phyloP scores from a whole-genome alignment of 2,329 filamentous ascomycete genomes.

The Claviceps spartinae region DNA sequence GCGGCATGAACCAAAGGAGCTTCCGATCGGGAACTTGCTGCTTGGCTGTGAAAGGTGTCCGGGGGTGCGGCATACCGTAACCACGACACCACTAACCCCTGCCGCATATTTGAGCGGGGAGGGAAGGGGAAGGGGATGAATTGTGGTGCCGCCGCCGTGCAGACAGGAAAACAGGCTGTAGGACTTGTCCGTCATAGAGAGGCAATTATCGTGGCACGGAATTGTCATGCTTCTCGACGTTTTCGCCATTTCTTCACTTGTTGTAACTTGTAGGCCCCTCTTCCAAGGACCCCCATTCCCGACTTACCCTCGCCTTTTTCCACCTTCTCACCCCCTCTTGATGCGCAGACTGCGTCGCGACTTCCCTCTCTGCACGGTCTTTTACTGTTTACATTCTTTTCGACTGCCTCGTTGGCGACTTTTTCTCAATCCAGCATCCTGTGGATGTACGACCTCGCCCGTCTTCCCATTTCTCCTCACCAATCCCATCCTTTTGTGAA shows the following conservation, averaged over 20 bases:
- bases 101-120: not conserved
- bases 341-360: conserved; percentile 5
- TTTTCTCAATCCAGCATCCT: conserved; percentile 1
- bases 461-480: not conserved
- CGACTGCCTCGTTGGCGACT: conserved; percentile 3
- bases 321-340: not conserved
- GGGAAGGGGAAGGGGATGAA: not conserved
- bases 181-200: not conserved
- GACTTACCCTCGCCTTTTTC: not conserved
- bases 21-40: not conserved
- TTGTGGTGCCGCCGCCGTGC: conserved; percentile 1
- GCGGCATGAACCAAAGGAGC: too few relatives aligned
- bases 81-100: conserved; percentile 1
- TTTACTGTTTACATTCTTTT: not conserved
- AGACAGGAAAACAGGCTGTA: not conserved
- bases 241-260: not conserved
- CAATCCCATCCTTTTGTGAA: not conserved
- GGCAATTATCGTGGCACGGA: not conserved
- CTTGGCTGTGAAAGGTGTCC: not conserved
- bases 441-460: conserved; percentile 1
- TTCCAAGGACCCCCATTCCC: not conserved
- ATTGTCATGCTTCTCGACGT: not conserved
- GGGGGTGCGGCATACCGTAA: not conserved
- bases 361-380: conserved; percentile 3
- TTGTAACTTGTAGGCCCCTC: too few relatives aligned